Percentiles rank a stretch among this genome's conserved stretches.
Conservation (phyloP, 2,329 filamentous ascomycete species). For the Aspergillus glaucus region DNA sequence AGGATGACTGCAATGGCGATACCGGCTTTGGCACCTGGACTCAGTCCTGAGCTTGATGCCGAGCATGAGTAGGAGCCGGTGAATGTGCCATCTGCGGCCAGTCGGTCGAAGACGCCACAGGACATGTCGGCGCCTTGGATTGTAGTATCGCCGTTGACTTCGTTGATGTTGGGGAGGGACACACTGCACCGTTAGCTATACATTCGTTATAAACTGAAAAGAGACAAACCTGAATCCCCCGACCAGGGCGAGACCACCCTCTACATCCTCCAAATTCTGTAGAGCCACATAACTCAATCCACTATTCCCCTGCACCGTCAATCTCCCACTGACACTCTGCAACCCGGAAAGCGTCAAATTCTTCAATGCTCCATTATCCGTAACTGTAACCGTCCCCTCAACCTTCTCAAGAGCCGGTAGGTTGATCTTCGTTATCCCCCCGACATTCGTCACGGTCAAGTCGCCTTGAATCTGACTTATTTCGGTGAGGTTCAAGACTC, state of each 20-base stretch:
- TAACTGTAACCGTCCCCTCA: constrained; percentile 13
- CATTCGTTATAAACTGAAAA: neutral
- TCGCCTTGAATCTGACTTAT: constrained; percentile 23
- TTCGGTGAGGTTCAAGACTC: constrained; percentile 37
- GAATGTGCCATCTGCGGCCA: constrained; percentile 12
- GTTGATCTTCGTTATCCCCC: constrained; percentile 10
- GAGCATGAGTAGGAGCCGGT: constrained; percentile 15
- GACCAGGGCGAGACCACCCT: constrained; percentile 16
- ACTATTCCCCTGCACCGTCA: constrained; percentile 3
- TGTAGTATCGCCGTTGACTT: constrained; percentile 15
- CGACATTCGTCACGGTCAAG: constrained; percentile 13
- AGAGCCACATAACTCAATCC: neutral
- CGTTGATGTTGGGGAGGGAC: constrained; percentile 17
- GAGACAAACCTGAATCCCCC: constrained; percentile 19
- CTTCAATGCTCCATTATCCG: constrained; percentile 13
- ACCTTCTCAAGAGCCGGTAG: constrained; percentile 17
- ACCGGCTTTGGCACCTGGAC: constrained; percentile 22
- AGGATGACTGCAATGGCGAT: constrained; percentile 36
- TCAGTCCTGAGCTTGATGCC: constrained; percentile 9
- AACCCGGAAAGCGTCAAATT: constrained; percentile 13
- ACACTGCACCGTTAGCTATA: constrained; percentile 7
- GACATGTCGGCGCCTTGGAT: constrained; percentile 17
- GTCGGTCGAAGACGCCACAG: constrained; percentile 14
- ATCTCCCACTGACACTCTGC: constrained; percentile 14
- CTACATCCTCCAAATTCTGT: constrained; percentile 11